Conservation (phyloP, 495 filamentous ascomycete genomes). For the Tetracladium setigerum region DNA sequence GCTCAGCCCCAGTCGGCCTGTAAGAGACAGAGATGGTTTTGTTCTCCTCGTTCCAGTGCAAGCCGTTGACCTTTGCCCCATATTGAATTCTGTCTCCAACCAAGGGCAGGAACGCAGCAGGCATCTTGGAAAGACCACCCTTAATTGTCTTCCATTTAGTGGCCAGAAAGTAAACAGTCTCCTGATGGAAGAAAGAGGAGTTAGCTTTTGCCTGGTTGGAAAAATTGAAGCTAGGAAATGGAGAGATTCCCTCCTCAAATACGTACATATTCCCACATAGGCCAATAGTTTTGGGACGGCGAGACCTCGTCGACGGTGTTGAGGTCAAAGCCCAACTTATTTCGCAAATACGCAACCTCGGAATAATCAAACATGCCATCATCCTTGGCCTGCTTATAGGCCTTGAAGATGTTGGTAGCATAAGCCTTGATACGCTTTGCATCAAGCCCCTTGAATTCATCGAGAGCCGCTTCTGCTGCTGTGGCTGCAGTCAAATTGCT, state of each 20-base stretch:
- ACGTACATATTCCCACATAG: constrained; percentile 30
- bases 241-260: constrained; percentile 8
- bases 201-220: background rate
- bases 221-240: background rate
- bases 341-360: constrained; percentile 53
- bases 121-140: constrained; percentile 49
- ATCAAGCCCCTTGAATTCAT: background rate
- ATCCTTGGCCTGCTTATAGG: constrained; percentile 44
- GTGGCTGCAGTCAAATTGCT: constrained; percentile 1
- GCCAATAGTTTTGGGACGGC: constrained; percentile 3
- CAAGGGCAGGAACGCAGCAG: constrained; percentile 52
- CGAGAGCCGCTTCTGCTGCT: background rate
- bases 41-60: constrained; percentile 30
- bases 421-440: constrained; percentile 9
- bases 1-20: constrained; percentile 13
- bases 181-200: constrained; percentile 35
- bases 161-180: constrained; percentile 53
- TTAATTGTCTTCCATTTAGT: constrained; percentile 59
- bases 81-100: constrained; percentile 46
- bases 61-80: constrained; percentile 41
- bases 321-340: constrained; percentile 44
- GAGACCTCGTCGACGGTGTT: constrained; percentile 48
- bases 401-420: constrained; percentile 54
- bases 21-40: constrained; percentile 41
- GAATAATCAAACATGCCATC: constrained; percentile 46